These are phyloP conservation scores for Curvularia verruculosa DNA, from an alignment of 2,329 filamentous ascomycete species.

Conservation along the genomic window DNA sequence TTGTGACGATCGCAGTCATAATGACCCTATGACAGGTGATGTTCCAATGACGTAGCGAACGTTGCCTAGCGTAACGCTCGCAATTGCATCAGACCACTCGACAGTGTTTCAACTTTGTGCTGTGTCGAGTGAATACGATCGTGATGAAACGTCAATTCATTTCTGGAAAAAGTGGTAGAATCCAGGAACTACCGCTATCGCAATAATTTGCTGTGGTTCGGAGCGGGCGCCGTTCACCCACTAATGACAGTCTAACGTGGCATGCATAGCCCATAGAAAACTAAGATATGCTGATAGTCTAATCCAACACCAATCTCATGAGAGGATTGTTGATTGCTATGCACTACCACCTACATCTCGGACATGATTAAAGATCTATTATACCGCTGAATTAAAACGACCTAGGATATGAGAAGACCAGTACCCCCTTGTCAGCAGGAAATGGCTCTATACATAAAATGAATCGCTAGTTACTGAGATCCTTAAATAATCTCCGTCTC, in stretches of 20 bases:
- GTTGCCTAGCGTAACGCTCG: background rate
- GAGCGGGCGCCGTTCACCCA: background rate
- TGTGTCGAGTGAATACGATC: background rate
- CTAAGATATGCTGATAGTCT: background rate
- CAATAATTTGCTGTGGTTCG: background rate
- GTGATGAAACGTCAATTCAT: background rate
- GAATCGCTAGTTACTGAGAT: no score
- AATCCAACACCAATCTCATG: background rate
- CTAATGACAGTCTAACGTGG: background rate
- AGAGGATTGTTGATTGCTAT: no score
- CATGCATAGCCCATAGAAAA: background rate
- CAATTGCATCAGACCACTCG: background rate
- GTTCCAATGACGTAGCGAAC: background rate
- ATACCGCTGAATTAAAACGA: background rate
- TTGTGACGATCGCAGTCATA: background rate
- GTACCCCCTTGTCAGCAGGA: no score
- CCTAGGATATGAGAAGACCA: background rate
- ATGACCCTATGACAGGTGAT: background rate
- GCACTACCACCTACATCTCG: background rate
- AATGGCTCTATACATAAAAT: no score
- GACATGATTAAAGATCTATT: background rate
- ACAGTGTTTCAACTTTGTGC: background rate
- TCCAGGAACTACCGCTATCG: background rate
- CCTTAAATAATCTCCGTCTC: no score
- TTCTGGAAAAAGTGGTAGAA: background rate